These are phyloP conservation scores for Excoecaria cochinchinensis DNA, from an alignment of 345 rosid genomes.

Conservation along the genomic window DNA sequence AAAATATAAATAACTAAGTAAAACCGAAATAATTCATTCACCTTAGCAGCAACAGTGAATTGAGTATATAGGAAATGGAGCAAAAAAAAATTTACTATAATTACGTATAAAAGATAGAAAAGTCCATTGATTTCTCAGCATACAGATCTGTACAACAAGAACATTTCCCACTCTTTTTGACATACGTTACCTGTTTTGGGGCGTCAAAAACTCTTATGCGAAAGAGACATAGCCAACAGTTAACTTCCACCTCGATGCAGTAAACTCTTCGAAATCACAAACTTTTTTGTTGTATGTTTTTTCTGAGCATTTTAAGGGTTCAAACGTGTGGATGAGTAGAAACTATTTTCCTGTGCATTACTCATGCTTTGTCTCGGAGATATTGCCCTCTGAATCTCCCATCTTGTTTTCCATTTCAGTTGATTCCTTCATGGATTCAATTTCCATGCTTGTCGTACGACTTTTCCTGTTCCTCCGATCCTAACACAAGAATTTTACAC, in stretches of 20 bases:
- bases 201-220: background rate
- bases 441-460: slow-evolving; percentile 70
- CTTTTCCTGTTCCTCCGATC: slow-evolving; percentile 75
- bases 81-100: background rate
- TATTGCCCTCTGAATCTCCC: slow-evolving; percentile 35
- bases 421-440: slow-evolving; percentile 62
- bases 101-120: background rate
- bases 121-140: slow-evolving; percentile 10
- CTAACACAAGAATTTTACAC: slow-evolving; percentile 38
- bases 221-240: background rate
- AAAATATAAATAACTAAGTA: background rate
- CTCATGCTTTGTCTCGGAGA: slow-evolving; percentile 34
- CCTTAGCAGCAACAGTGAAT: background rate
- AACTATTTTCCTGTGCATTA: slow-evolving; percentile 28
- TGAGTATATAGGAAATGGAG: background rate
- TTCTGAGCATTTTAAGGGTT: slow-evolving; percentile 15
- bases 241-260: background rate
- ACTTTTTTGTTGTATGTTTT: slow-evolving; percentile 14
- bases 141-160: slow-evolving; percentile 11
- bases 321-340: slow-evolving; percentile 3
- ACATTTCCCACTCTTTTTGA: background rate
- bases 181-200: background rate
- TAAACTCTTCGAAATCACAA: slow-evolving; percentile 13
- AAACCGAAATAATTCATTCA: background rate
- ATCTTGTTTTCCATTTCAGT: slow-evolving; percentile 39